These are phyloP conservation scores for Aristolochia californica DNA, from an alignment of 164 flowering plant genomes.

Conservation along the genomic window DNA sequence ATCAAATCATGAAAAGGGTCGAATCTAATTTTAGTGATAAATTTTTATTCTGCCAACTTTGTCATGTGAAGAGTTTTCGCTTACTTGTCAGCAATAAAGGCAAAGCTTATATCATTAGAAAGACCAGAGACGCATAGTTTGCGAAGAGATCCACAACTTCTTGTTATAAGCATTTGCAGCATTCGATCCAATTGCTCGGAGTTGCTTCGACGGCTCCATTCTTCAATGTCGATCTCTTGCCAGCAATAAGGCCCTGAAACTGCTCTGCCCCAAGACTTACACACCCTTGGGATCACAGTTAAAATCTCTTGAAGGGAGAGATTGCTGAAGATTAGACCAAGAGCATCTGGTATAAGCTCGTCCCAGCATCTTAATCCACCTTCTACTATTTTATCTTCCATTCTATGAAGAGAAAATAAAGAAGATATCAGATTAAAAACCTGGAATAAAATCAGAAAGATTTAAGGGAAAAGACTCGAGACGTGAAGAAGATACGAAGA, in stretches of 20 bases:
- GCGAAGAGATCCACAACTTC: conserved; percentile 55
- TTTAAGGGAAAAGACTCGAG: too few relatives aligned
- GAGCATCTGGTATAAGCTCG: conserved; percentile 67
- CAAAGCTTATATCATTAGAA: conserved; percentile 20
- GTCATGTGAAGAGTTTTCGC: conserved; percentile 6
- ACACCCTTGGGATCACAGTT: conserved; percentile 72
- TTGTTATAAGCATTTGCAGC: conserved; percentile 44
- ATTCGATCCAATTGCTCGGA: conserved; percentile 39
- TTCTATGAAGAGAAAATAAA: background rate
- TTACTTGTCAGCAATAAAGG: conserved; percentile 68
- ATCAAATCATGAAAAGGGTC: too few relatives aligned
- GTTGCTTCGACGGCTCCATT: conserved; percentile 41
- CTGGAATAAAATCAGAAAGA: background rate
- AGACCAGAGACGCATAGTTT: conserved; percentile 44
- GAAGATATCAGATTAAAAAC: background rate
- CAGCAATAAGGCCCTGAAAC: conserved; percentile 86
- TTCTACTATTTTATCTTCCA: conserved; percentile 33
- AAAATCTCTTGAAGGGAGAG: conserved; percentile 57
- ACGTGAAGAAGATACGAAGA: too few relatives aligned
- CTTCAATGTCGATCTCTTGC: conserved; percentile 88
- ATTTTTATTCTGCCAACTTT: too few relatives aligned
- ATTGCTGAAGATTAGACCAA: conserved; percentile 63
- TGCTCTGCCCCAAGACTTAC: conserved; percentile 71
- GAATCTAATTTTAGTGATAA: too few relatives aligned
- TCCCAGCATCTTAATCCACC: conserved; percentile 54